A percentile compares a stretch with the other conserved stretches of the same genome.
Evolutionary conservation across 2,329 filamentous ascomycete genomes (phyloP).

Genomic region (Aspergillus hortae): DNA sequence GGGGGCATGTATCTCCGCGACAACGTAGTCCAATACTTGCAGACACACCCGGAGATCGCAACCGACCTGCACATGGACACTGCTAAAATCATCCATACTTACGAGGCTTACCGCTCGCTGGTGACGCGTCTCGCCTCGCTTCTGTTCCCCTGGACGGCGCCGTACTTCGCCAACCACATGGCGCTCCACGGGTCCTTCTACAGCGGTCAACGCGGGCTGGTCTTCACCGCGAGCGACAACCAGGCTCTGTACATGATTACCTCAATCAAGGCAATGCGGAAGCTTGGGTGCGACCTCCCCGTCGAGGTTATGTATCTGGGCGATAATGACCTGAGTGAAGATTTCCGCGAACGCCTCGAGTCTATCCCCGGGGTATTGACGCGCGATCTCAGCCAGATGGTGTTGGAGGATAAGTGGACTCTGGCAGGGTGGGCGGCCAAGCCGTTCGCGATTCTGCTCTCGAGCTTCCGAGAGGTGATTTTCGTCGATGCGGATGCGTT

Average conservation of each 20-base stretch:
- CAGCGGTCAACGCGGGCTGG: conserved; percentile 42
- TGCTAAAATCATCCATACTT: conserved; percentile 36
- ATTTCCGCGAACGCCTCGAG: conserved; percentile 41
- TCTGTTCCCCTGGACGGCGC: conserved; percentile 29
- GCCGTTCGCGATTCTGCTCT: conserved; percentile 46
- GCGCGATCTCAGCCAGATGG: conserved; percentile 44
- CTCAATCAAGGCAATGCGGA: conserved; percentile 31
- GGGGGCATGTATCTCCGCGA: conserved; percentile 36
- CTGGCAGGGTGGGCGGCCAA: conserved; percentile 47
- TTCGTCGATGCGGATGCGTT: conserved; percentile 47
- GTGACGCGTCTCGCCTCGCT: conserved; percentile 36
- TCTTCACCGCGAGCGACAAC: conserved; percentile 43
- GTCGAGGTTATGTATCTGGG: conserved; percentile 31
- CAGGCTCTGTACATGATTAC: conserved; percentile 44
- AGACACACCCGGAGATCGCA: conserved; percentile 20
- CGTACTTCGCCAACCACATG: conserved; percentile 46
- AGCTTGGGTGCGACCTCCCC: conserved; percentile 14
- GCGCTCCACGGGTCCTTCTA: conserved; percentile 42
- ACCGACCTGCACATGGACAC: conserved; percentile 15
- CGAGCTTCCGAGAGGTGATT: conserved; percentile 46
- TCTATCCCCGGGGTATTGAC: conserved; percentile 43
- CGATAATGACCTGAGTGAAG: conserved; percentile 42
- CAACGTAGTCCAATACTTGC: conserved; percentile 40
- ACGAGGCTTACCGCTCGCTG: conserved; percentile 42
- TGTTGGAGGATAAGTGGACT: conserved; percentile 44